A percentile compares a stretch with the other conserved stretches of the same genome.
These are phyloP conservation scores for Crithidia fasciculata DNA, from an alignment of 208 protist genomes.

Conservation along the genomic window DNA sequence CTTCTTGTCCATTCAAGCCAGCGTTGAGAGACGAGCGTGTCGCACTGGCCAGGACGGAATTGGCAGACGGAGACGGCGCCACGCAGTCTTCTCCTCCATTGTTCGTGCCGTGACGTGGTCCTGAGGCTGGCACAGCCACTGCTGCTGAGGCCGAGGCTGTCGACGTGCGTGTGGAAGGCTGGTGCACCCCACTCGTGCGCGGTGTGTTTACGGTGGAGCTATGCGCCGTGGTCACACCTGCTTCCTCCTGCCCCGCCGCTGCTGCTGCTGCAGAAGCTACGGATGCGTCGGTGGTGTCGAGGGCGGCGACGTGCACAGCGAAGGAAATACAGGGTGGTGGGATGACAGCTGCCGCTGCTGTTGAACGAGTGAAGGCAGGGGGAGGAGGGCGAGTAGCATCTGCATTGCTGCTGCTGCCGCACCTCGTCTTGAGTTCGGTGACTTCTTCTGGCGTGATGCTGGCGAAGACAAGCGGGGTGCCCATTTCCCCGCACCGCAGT, in stretches of 20 bases:
- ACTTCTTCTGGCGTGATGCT: slow-evolving; percentile 20
- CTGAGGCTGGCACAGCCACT: neutral
- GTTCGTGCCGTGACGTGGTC: too few species aligned
- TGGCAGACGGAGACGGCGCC: neutral
- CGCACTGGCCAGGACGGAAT: slow-evolving; percentile 4
- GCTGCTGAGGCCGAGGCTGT: neutral
- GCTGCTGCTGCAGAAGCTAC: neutral
- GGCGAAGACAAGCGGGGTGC: slow-evolving; percentile 43
- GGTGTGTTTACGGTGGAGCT: slow-evolving; percentile 22
- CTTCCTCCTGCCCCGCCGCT: slow-evolving; percentile 3
- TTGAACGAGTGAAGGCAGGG: too few species aligned
- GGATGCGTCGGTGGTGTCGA: slow-evolving; percentile 16
- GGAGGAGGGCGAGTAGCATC: too few species aligned
- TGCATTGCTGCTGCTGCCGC: neutral
- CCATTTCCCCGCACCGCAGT: slow-evolving; percentile 40
- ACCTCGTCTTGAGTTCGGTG: slow-evolving; percentile 2
- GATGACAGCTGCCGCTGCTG: neutral
- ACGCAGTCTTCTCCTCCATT: too few species aligned
- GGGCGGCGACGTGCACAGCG: slow-evolving; percentile 27
- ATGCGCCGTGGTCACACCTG: slow-evolving; percentile 13
- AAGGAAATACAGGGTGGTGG: slow-evolving; percentile 21
- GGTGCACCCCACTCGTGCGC: slow-evolving; percentile 16
- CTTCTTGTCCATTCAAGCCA: neutral
- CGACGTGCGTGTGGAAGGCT: neutral
- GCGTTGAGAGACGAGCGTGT: slow-evolving; percentile 6